Evolutionary conservation across 371 early-diverging fungal genomes (phyloP), one percentile per base, ranked within the genome.

Genomic region (Encephalitozoon hellem): DNA sequence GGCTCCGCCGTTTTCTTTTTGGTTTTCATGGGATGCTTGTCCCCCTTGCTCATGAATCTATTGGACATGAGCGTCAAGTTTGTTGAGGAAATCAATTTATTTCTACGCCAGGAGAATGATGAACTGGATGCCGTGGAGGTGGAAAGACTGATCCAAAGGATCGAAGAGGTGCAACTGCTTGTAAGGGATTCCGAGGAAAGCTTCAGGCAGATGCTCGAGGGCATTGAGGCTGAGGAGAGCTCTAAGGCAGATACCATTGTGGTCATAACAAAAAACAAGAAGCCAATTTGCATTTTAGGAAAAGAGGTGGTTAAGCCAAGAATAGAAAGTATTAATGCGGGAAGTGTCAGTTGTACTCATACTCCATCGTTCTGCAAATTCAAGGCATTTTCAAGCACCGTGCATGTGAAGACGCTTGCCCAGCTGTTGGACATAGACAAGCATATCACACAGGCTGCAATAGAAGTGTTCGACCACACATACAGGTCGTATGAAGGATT

Each of bases 401-500:
- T 42, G 43, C 18, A 32, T 25, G 32, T 80, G 25, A 65, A 77
- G 32, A 38, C 41, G 4, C 12, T 32, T 51, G 68, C 45, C 12
- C 25, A 71, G 4, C 51, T 80, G 9, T 15, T 30, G 9, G 45
- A 69, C 3, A n/a, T 80, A 9, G 52, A 71, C 18, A n/a, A 18
- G 2, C 34, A 23, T 1, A 26, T 79, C 34, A 54, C 66, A 1
- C 21, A 43, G 15, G 65, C 74, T 9, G 52, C 67, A 3, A 51
- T 84, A 8, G 80, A 80, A 51, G 72, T 81, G 15, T 80, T 75
- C 69, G 80, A 71, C 18, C 82, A 84, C 53, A 38, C 34, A 11
- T 82, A 82, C 39, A 76, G 82, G 68, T 72, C 76, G 15, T 84
- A 78, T 55, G 69, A 43, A 34, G 69, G 77, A 34, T 82, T 80